Conservation (phyloP, 495 filamentous ascomycete genomes). For the Hypoxylon fuscum region DNA sequence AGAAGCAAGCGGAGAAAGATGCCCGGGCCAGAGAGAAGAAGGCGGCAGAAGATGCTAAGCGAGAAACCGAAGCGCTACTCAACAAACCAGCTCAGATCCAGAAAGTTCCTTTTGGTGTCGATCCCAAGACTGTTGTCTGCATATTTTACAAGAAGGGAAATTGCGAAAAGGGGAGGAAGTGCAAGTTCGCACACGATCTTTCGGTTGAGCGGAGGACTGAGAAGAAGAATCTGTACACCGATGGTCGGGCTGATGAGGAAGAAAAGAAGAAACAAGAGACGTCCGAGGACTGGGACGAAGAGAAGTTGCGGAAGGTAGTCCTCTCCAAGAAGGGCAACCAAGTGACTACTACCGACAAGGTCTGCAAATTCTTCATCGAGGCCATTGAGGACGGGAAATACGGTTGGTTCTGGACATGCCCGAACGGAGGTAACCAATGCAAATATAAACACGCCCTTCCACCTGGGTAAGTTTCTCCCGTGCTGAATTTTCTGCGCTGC, state of each 20-base stretch:
- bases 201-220: conserved; percentile 87
- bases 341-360: conserved; percentile 94
- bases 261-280: conserved; percentile 90
- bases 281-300: conserved; percentile 96
- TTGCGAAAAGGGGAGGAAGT: conserved; percentile 97
- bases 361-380: conserved; percentile 98
- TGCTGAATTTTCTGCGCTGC: background rate
- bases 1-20: conserved; percentile 88
- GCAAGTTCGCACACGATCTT: conserved; percentile 96
- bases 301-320: conserved; percentile 89
- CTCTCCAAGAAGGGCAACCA: conserved; percentile 97
- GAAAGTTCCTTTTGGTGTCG: conserved; percentile 96
- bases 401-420: conserved; percentile 99
- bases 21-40: conserved; percentile 82
- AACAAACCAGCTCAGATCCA: conserved; percentile 96
- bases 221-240: conserved; percentile 93
- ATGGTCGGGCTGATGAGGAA: conserved; percentile 77
- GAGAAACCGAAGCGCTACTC: conserved; percentile 79
- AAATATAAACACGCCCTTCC: conserved; percentile 98
- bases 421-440: conserved; percentile 96
- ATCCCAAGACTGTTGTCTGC: conserved; percentile 98
- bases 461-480: conserved; percentile 72
- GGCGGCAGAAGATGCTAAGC: conserved; percentile 81
- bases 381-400: conserved; percentile 98
- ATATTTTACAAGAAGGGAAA: conserved; percentile 95